Evolutionary conservation across 331 rosid genomes (phyloP), one percentile per base, ranked within the genome.

Genomic region (Cydonia oblonga): DNA sequence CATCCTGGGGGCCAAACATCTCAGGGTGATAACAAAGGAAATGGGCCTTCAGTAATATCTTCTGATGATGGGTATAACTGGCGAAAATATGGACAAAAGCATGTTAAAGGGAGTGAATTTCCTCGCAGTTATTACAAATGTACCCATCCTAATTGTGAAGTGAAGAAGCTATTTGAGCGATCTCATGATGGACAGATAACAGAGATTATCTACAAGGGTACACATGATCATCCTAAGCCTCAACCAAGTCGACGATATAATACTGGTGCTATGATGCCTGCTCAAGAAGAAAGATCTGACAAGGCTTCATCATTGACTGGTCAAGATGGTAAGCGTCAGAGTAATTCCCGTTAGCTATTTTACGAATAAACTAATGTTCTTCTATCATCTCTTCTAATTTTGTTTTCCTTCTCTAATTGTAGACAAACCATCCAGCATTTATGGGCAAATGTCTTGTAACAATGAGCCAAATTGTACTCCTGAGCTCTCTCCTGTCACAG

Each of bases 71-170:
- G 98, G 74, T 91, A 91, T 80, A 89, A 93, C 81, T 91, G 98
- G 98, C 77, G 97, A 69, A 91, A 93, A 69, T 91, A 93, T 49
- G 98, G 98, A 66, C 97, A 93, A 81, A 91, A 91, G 77, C 98
- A 69, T 57, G 98, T 93, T 76, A 93, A 93, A 81, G 98, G 98
- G 72, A 81, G 98, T 81, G 98, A 93, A 84, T 93, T 89, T 77
- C 98, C 98, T 0, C 96, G 98, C 76, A 93, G 98, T 86, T 93
- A 93, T 83, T 93, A 93, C 87, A 93, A 93, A 81, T 93, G 97
- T 62, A 93, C 97, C 19, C 96, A 93, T 80, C 98, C 97, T 33
- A 88, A 86, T 79, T 95, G 98, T 83, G 97, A 95, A 87, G 98
- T 95, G 85, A 91, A 95, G 78, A 95, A 95, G 71, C 89, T 95